A percentile compares a stretch with the other conserved stretches of the same genome.
Evolutionary conservation across 805 yeast genomes (phyloP).

Genomic region (Tetrapisispora nanseiensis): DNA sequence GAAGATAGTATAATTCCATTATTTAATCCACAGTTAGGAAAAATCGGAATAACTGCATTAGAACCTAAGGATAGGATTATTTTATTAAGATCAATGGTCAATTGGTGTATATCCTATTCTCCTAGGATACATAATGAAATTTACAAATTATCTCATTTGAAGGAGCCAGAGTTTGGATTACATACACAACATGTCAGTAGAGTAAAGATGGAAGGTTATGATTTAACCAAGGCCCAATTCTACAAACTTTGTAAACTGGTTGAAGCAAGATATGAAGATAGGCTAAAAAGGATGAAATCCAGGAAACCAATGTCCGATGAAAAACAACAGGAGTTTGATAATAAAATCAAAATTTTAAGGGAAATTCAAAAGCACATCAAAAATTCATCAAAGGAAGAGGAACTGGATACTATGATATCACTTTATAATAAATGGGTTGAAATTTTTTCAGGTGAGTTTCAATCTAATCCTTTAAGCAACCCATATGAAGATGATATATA

Average conservation of each 20-base stretch:
- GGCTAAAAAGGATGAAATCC: conserved; percentile 16
- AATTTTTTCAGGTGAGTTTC: conserved; percentile 17
- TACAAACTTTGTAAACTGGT: conserved; percentile 19
- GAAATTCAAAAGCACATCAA: conserved; percentile 15
- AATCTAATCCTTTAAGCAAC: conserved; percentile 22
- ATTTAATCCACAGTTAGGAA: conserved; percentile 9
- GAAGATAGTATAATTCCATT: neutral
- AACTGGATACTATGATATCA: conserved; percentile 7
- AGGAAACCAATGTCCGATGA: conserved; percentile 17
- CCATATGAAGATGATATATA: conserved; percentile 23
- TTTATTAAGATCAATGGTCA: conserved; percentile 15
- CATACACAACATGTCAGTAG: conserved; percentile 23
- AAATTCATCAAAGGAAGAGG: conserved; percentile 9
- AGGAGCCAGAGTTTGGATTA: conserved; percentile 22
- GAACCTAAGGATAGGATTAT: conserved; percentile 21
- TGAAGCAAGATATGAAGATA: conserved; percentile 17
- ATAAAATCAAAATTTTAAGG: conserved; percentile 14
- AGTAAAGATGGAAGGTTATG: conserved; percentile 18
- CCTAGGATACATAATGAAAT: conserved; percentile 23
- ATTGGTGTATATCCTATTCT: conserved; percentile 21
- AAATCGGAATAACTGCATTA: conserved; percentile 18
- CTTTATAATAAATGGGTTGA: conserved; percentile 21
- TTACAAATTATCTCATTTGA: conserved; percentile 19
- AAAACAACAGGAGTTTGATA: conserved; percentile 17
- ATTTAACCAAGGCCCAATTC: conserved; percentile 16